These are phyloP conservation scores for Cyclotella atomus DNA, from an alignment of 108 stramenopile genomes.

Conservation along the genomic window DNA sequence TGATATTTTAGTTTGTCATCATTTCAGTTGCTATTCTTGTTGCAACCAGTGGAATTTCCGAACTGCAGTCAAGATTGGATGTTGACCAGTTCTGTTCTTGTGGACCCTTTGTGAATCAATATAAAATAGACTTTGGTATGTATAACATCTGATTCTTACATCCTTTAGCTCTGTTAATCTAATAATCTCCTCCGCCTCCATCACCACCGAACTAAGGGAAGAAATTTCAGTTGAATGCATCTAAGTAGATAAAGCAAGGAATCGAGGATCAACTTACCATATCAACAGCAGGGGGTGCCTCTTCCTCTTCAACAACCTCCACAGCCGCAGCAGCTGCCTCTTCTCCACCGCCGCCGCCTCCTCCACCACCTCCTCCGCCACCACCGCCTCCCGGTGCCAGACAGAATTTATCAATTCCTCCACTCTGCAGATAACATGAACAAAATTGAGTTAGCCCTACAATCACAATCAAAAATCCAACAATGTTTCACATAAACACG, in stretches of 20 bases:
- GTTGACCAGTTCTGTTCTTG: background rate
- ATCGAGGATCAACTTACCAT: too few species aligned
- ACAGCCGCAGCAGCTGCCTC: constrained; percentile 48
- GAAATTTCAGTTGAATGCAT: too few species aligned
- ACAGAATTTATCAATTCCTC: constrained; percentile 56
- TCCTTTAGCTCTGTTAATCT: constrained; percentile 8
- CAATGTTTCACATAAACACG: background rate
- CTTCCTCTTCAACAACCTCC: constrained; percentile 56
- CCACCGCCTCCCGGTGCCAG: constrained; percentile 44
- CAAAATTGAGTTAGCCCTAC: background rate
- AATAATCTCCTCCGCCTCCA: constrained; percentile 61
- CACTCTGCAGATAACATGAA: constrained; percentile 12
- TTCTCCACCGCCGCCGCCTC: constrained; percentile 78
- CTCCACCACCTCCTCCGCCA: constrained; percentile 21
- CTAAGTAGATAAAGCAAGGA: too few species aligned
- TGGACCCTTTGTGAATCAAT: too few species aligned
- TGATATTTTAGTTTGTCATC: background rate
- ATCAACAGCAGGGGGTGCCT: constrained; percentile 66
- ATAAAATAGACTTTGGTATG: too few species aligned
- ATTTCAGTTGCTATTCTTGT: background rate
- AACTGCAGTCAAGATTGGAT: background rate
- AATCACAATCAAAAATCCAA: background rate
- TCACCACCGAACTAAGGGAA: constrained; percentile 69
- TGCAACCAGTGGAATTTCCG: background rate
- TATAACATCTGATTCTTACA: background rate